Percentiles rank a stretch among this genome's conserved stretches.
phyloP scores from a whole-genome alignment of 2,329 filamentous ascomycete species.

The Nectriaceae sp. region DNA sequence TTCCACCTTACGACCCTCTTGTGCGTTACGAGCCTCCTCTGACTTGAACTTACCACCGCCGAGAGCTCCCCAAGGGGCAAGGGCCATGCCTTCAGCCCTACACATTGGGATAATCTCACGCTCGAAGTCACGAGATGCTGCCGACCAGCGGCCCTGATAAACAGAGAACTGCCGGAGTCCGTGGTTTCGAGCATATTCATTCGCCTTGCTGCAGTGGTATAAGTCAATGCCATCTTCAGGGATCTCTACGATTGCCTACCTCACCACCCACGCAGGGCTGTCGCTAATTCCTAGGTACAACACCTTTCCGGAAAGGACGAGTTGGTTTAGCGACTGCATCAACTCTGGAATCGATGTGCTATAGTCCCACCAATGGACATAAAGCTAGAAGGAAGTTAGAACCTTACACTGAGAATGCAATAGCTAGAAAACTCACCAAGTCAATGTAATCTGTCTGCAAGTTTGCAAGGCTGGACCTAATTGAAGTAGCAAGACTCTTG shows the following conservation, averaged over 20 bases:
- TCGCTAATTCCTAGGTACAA: slow-evolving; percentile 67
- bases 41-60: slow-evolving; percentile 51
- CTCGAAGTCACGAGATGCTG: slow-evolving; percentile 41
- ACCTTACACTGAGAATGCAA: background rate
- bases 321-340: slow-evolving; percentile 67
- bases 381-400: slow-evolving; percentile 42
- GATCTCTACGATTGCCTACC: slow-evolving; percentile 29
- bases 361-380: slow-evolving; percentile 69
- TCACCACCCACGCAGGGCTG: slow-evolving; percentile 69
- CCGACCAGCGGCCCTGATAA: slow-evolving; percentile 47
- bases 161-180: slow-evolving; percentile 68
- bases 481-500: slow-evolving; percentile 60
- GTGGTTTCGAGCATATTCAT: slow-evolving; percentile 69
- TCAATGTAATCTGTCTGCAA: slow-evolving; percentile 71
- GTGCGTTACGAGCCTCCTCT: slow-evolving; percentile 34
- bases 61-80: slow-evolving; percentile 61
- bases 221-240: slow-evolving; percentile 1
- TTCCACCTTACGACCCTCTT: slow-evolving; percentile 39
- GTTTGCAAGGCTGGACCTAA: slow-evolving; percentile 59
- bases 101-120: slow-evolving; percentile 48
- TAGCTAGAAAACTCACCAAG: slow-evolving; percentile 47
- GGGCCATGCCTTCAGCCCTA: slow-evolving; percentile 47
- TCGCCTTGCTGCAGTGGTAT: slow-evolving; percentile 51
- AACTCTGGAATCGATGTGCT: slow-evolving; percentile 66
- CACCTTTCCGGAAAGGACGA: slow-evolving; percentile 63